These are phyloP conservation scores for Ophiocordyceps polyrhachis-furcata DNA, from an alignment of 2,329 filamentous ascomycete genomes.

Conservation along the genomic window DNA sequence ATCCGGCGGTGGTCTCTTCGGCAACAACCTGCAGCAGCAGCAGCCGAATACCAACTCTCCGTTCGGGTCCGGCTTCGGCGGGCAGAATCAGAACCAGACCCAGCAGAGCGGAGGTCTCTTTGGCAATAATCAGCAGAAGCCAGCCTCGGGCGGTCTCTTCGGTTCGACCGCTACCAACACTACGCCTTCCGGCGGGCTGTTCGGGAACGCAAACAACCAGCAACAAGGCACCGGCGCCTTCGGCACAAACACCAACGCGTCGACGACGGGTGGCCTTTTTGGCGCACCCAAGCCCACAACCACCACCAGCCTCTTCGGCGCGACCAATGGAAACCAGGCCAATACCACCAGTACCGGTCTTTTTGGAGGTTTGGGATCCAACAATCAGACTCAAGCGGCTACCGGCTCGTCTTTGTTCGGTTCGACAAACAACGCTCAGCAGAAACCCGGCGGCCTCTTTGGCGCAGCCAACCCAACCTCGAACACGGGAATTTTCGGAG, in stretches of 20 bases:
- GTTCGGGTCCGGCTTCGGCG: constrained; percentile 19
- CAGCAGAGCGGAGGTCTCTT: constrained; percentile 23
- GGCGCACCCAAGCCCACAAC: constrained; percentile 16
- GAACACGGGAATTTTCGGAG: constrained; percentile 35
- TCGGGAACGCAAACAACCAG: constrained; percentile 24
- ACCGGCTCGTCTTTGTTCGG: constrained; percentile 33
- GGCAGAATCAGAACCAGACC: constrained; percentile 8
- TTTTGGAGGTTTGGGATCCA: constrained; percentile 21
- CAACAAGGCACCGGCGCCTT: constrained; percentile 19
- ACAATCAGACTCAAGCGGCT: constrained; percentile 18
- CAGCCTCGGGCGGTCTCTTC: constrained; percentile 15
- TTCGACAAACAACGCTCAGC: constrained; percentile 13
- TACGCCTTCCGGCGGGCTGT: constrained; percentile 22
- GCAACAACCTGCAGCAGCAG: constrained; percentile 16
- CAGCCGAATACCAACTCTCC: constrained; percentile 5
- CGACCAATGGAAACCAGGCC: constrained; percentile 13
- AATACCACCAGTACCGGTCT: constrained; percentile 21
- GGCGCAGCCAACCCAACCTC: constrained; percentile 25
- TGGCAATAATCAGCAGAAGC: constrained; percentile 23
- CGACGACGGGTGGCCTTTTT: constrained; percentile 19
- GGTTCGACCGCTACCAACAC: constrained; percentile 11
- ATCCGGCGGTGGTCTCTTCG: constrained; percentile 27
- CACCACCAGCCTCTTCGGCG: constrained; percentile 21
- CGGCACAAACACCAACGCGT: constrained; percentile 12
- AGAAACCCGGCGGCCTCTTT: constrained; percentile 31